Evolutionary conservation across 352 stramenopile genomes (phyloP).

Genomic region (Phytophthora colocasiae): DNA sequence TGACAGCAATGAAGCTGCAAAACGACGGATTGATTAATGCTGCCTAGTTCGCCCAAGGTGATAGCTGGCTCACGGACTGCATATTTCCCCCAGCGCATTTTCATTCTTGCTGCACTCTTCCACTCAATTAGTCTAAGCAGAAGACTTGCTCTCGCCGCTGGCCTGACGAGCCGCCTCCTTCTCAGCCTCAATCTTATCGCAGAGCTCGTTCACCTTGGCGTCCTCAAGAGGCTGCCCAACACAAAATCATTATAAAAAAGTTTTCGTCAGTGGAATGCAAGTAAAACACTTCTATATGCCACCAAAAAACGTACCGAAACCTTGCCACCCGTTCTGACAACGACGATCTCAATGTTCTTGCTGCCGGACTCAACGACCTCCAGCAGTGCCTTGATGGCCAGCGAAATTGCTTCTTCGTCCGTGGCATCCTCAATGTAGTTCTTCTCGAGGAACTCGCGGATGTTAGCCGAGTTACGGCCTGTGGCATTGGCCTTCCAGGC

Average conservation of each 20-base stretch:
- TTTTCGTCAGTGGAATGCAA: background rate
- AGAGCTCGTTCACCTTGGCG: conserved; percentile 83
- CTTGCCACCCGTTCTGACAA: conserved; percentile 85
- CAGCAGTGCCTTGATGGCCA: conserved; percentile 96
- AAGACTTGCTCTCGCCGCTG: conserved; percentile 82
- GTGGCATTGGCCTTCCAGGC: conserved; percentile 99
- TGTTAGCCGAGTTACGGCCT: conserved; percentile 97
- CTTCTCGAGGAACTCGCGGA: conserved; percentile 99
- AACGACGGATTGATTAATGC: conserved; percentile 30
- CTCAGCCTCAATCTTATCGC: conserved; percentile 83
- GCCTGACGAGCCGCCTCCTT: conserved; percentile 81
- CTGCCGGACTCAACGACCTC: conserved; percentile 98
- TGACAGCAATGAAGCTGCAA: conserved; percentile 2
- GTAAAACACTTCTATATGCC: background rate
- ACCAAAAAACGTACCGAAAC: conserved; percentile 60
- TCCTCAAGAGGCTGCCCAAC: conserved; percentile 65
- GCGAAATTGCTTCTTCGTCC: conserved; percentile 91
- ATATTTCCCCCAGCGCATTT: background rate
- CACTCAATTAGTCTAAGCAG: conserved; percentile 43
- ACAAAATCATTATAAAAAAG: conserved; percentile 4
- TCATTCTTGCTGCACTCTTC: conserved; percentile 15
- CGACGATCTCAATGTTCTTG: conserved; percentile 99
- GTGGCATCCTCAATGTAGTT: conserved; percentile 94
- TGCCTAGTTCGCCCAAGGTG: conserved; percentile 3
- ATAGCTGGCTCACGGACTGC: conserved; percentile 7